These are phyloP conservation scores for Rubia peregrina DNA, from an alignment of 305 asterid species.

Conservation along the genomic window DNA sequence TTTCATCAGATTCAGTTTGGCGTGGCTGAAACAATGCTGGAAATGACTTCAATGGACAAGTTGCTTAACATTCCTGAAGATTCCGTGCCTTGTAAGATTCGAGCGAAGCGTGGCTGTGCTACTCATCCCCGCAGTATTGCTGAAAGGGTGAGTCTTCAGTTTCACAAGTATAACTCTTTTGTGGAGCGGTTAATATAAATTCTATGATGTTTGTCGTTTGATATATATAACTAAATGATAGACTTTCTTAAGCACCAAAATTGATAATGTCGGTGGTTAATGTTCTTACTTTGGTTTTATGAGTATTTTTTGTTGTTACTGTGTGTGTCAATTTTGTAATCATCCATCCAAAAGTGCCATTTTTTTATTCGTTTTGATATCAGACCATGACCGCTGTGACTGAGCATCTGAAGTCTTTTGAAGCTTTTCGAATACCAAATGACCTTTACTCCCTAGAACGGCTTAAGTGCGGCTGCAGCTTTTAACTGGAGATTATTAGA, in stretches of 20 bases:
- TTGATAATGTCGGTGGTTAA: background rate
- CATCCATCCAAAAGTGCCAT: background rate
- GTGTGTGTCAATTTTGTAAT: background rate
- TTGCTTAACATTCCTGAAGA: slow-evolving; percentile 69
- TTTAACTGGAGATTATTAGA: background rate
- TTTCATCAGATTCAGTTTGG: slow-evolving; percentile 64
- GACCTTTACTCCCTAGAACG: no score
- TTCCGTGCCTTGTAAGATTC: slow-evolving; percentile 85
- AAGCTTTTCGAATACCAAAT: background rate
- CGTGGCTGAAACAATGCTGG: slow-evolving; percentile 50
- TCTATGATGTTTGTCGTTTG: background rate
- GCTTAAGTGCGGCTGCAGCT: background rate
- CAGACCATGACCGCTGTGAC: background rate
- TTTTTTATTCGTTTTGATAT: background rate
- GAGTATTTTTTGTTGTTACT: background rate
- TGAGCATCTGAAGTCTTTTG: background rate
- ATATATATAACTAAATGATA: background rate
- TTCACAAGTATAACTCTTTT: background rate
- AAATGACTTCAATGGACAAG: slow-evolving; percentile 65
- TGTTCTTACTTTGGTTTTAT: background rate
- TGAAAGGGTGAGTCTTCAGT: slow-evolving; percentile 51
- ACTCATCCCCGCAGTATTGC: slow-evolving; percentile 99
- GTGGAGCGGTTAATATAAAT: background rate
- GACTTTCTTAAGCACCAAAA: background rate
- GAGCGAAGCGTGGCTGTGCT: slow-evolving; percentile 96